Evolutionary conservation across 2,329 filamentous ascomycete genomes (phyloP), one percentile per base, ranked within the genome.

Genomic region (Endocalyx cinctus): DNA sequence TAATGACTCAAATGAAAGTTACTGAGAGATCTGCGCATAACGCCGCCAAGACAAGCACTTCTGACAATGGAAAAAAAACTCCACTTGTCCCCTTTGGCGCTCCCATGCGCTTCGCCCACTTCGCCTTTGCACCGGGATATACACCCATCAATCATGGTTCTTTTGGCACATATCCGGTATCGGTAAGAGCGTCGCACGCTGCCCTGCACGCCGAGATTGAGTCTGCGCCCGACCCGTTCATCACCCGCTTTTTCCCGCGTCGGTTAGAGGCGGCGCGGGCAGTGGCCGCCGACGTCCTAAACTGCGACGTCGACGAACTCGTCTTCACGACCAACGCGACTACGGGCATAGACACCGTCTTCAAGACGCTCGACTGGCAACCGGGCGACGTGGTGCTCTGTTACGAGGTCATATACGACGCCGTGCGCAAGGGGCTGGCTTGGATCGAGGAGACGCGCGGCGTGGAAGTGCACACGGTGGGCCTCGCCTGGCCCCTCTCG

Each of bases 251-350:
- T n/a, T 51, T 46, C 35, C 15, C 48, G 4, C 23, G 27, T 3
- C 46, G 51, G 2, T 39, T 57, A 2, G 31, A 19, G 4, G 23
- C 33, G 18, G 37, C 48, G 19, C 49, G 54, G 3, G 37, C 22
- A 2, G 33, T 45, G 0, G 34, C 42, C 5, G 50, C 52, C 0
- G 14, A 19, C 1, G 2, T 48, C 3, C 37, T 57, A 4, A 19
- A 29, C 17, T 52, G 46, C 28, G 23, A 36, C 11, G 34, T 42
- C 4, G 38, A 36, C 4, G 39, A 50, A 18, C 27, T 56, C 2
- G 79, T 83, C 1, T 74, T 83, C 45, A 70, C 83, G 5, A 69
- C 74, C 15, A 85, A 85, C 48, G 77, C 80, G 5, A 83, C 78
- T 0, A 82, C 74, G 0, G 77, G 70, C 19, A 54, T 76, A 15